A percentile compares a stretch with the other conserved stretches of the same genome.
Conservation (phyloP, 129 eudicot species). For the Lactuca saligna region DNA sequence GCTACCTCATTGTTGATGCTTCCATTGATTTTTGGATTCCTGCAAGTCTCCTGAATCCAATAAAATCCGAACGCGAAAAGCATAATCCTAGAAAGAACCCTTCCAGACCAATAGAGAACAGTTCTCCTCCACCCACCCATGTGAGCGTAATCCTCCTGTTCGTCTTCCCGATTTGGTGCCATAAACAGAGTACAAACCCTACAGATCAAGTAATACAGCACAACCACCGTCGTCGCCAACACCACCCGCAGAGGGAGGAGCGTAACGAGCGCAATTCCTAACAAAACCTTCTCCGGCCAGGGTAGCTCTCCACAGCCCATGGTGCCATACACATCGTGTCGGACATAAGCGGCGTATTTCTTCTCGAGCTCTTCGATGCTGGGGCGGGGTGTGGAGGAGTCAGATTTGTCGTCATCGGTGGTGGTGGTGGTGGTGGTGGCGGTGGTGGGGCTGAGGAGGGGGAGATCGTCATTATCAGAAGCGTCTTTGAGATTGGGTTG, state of each 20-base stretch:
- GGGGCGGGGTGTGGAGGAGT: constrained; percentile 8
- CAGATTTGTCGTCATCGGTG: background rate
- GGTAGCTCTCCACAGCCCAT: constrained; percentile 79
- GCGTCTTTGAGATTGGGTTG: constrained; percentile 16
- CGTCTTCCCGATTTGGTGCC: constrained; percentile 59
- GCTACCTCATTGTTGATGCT: constrained; percentile 44
- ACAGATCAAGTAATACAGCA: constrained; percentile 69
- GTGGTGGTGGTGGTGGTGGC: constrained; percentile 2
- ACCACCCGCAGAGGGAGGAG: constrained; percentile 66
- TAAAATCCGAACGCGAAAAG: constrained; percentile 76
- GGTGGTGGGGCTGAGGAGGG: constrained; percentile 58
- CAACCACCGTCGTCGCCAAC: constrained; percentile 42
- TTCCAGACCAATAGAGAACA: constrained; percentile 57
- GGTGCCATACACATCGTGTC: constrained; percentile 82
- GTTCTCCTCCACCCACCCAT: constrained; percentile 82
- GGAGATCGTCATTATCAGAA: constrained; percentile 47
- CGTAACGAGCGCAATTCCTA: constrained; percentile 50
- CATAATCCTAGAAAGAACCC: constrained; percentile 67
- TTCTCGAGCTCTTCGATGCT: constrained; percentile 71
- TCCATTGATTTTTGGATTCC: constrained; percentile 14
- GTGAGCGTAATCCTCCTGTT: constrained; percentile 85
- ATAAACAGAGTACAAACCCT: constrained; percentile 59
- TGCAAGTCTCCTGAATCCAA: constrained; percentile 47
- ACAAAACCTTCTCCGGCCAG: constrained; percentile 51
- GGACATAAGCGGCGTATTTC: constrained; percentile 71